A percentile compares a stretch with the other conserved stretches of the same genome.
Conservation (phyloP, 2,329 filamentous ascomycete genomes). For the Pseudonectria foliicola region DNA sequence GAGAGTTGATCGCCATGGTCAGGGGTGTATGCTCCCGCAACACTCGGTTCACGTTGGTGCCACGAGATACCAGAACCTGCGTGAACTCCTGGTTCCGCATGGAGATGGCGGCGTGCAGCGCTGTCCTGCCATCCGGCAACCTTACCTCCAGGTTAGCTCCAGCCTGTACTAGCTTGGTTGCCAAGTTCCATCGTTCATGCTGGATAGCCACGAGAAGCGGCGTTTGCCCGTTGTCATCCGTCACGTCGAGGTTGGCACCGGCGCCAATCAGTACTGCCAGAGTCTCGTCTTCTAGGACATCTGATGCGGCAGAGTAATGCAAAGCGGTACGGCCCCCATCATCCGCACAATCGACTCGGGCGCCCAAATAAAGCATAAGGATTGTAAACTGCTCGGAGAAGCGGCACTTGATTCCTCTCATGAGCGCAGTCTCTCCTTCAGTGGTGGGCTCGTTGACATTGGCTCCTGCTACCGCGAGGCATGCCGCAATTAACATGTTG, state of each 20-base stretch:
- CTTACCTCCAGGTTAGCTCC: slow-evolving; percentile 20
- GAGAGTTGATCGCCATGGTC: slow-evolving; percentile 20
- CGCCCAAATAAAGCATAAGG: slow-evolving; percentile 17
- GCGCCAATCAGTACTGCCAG: slow-evolving; percentile 16
- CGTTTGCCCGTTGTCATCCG: slow-evolving; percentile 19
- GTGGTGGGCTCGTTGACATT: slow-evolving; percentile 21
- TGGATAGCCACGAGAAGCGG: slow-evolving; percentile 19
- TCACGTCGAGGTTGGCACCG: slow-evolving; percentile 17
- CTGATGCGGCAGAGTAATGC: slow-evolving; percentile 20
- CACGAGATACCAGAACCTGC: slow-evolving; percentile 19
- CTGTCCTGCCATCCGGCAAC: slow-evolving; percentile 20
- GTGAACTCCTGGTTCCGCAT: slow-evolving; percentile 23
- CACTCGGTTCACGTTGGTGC: slow-evolving; percentile 18
- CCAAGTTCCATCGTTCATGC: slow-evolving; percentile 16
- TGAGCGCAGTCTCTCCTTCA: slow-evolving; percentile 19
- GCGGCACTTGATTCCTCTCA: slow-evolving; percentile 21
- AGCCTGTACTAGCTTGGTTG: slow-evolving; percentile 18
- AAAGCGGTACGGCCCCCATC: slow-evolving; percentile 19
- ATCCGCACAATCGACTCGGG: slow-evolving; percentile 17
- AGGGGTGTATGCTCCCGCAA: slow-evolving; percentile 21
- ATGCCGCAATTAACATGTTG: slow-evolving; percentile 20
- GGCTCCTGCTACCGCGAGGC: slow-evolving; percentile 21
- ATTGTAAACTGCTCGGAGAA: slow-evolving; percentile 23
- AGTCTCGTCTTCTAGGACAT: slow-evolving; percentile 22
- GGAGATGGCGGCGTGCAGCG: slow-evolving; percentile 19